Evolutionary conservation across 1,139 yeast species (phyloP), one percentile per base, ranked within the genome.

Genomic region (Diutina neorugosa): DNA sequence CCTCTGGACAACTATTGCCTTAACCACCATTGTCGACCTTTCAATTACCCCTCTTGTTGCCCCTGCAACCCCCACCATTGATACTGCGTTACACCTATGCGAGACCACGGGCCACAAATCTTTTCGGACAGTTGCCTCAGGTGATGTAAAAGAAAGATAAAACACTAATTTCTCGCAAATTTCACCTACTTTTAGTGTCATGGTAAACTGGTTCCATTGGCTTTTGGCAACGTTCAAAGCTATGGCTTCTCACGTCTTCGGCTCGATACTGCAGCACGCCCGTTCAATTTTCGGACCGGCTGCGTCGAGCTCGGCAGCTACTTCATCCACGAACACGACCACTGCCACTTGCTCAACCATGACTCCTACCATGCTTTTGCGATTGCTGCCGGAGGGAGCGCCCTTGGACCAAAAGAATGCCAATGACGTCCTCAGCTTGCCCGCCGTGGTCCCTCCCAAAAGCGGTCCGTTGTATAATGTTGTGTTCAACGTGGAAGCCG

Each of bases 371-470:
- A 66, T 83, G 52, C 68, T 82, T 31, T 71, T 84, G 54, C 69
- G 83, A 55, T 67, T 84, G 42, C 69, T 77, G 44, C 78, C 78
- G 58, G 60, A 66, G 4, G 90, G 90, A 4, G 78, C 74, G 55
- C 89, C 88, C 44, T 70, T 80, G 51, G 72, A 71, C 54, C 69
- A 70, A 55, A 77, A 68, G 25, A 63, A 72, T 1, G 69, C 70
- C 19, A 75, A 77, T 53, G 93, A 93, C 4, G 90, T 84, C 2
- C 65, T 84, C 51, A 78, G 83, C 18, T 70, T 85, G 34, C 91
- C 91, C 0, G 73, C 87, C 0, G 62, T 76, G 46, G 41, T 41
- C 4, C n/a, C 41, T 9, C 40, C 37, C n/a, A n/a, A 25, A 7
- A 9, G 11, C 7, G 50, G 50, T 1, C 50, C 50, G 12, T 18